Evolutionary conservation across 345 rosid species (phyloP).

Genomic region (Hibiscus trionum): DNA sequence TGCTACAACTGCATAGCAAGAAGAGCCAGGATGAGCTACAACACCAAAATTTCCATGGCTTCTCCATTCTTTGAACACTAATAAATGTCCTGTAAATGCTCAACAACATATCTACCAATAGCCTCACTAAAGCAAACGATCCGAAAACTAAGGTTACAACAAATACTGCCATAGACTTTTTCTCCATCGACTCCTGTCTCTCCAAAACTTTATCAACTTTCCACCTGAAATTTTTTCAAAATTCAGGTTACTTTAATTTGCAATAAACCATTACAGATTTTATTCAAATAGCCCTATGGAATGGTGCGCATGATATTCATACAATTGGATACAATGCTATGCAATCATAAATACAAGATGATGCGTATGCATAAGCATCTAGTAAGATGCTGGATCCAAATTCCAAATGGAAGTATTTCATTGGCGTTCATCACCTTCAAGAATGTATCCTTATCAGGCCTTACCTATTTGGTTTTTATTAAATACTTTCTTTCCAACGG

Average conservation of each 20-base stretch:
- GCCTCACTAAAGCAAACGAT: constrained; percentile 37
- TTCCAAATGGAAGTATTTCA: background rate
- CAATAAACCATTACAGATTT: background rate
- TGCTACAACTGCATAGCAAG: constrained; percentile 38
- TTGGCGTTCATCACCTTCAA: background rate
- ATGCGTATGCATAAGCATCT: background rate
- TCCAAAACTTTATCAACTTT: constrained; percentile 42
- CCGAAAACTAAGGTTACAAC: constrained; percentile 53
- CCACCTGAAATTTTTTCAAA: constrained; percentile 27
- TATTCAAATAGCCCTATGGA: background rate
- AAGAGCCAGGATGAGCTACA: constrained; percentile 47
- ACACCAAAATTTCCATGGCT: constrained; percentile 54
- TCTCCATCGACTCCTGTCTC: constrained; percentile 60
- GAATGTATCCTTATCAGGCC: background rate
- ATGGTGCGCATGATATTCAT: background rate
- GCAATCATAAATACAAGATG: background rate
- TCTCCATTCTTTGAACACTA: constrained; percentile 23
- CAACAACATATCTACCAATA: constrained; percentile 35
- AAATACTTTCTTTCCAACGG: too few species aligned
- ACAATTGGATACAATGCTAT: background rate
- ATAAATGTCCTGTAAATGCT: constrained; percentile 22
- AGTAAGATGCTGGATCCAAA: background rate
- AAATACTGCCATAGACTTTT: constrained; percentile 65
- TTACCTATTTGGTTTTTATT: too few species aligned
- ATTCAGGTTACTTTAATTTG: background rate